phyloP scores from a whole-genome alignment of 805 yeast genomes.

The Wickerhamomyces silvicola region DNA sequence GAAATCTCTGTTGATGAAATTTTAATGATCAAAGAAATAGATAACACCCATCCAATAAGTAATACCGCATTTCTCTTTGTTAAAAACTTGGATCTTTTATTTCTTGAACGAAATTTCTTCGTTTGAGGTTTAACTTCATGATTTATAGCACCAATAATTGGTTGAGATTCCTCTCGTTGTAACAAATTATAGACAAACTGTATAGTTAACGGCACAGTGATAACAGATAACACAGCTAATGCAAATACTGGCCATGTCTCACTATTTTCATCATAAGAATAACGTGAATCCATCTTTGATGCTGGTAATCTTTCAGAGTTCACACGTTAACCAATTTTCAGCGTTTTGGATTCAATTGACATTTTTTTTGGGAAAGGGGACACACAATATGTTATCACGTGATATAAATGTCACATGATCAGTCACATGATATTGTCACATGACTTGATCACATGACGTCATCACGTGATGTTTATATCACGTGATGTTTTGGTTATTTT shows the following conservation, averaged over 20 bases:
- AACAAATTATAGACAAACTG: constrained; percentile 6
- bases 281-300: constrained; percentile 22
- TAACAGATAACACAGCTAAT: constrained; percentile 19
- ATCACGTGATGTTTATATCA: too few species aligned
- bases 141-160: constrained; percentile 4
- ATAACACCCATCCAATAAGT: constrained; percentile 19
- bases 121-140: constrained; percentile 6
- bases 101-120: constrained; percentile 7
- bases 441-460: too few species aligned
- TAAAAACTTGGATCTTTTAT: constrained; percentile 5
- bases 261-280: constrained; percentile 20
- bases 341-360: too few species aligned
- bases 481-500: too few species aligned
- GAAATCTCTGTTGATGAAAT: constrained; percentile 26
- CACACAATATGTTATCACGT: too few species aligned
- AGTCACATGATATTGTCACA: too few species aligned
- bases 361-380: too few species aligned
- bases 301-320: too few species aligned
- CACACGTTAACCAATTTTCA: too few species aligned
- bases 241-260: constrained; percentile 25
- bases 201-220: constrained; percentile 17
- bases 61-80: constrained; percentile 11
- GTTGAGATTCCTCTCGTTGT: neutral
- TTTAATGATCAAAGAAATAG: constrained; percentile 34
- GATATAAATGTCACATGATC: too few species aligned